Evolutionary conservation across 106 monocot species (phyloP), one percentile per base, ranked within the genome.

Genomic region (Platanthera guangdongensis): DNA sequence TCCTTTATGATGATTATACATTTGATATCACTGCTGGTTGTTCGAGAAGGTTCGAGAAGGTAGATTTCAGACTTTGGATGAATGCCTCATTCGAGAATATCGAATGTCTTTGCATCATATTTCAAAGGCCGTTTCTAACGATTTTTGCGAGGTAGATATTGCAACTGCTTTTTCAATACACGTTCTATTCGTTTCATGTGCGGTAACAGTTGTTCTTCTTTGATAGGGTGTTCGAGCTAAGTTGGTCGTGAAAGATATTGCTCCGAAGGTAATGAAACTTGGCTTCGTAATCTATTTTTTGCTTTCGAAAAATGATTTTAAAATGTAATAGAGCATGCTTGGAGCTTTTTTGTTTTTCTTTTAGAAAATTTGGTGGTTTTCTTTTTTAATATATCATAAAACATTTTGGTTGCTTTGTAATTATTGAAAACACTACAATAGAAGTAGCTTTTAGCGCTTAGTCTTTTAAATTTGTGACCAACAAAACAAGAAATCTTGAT

Each of bases 41-140:
- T 30, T 70, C 82, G 5, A 12, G 59, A 83, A 97, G 97, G 86
- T 97, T 78, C 87, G 94, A 4, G 94, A 97, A 79, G 97, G 89
- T 59, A 89, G 97, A 84, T 92, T 78, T 72, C 94, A 97, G 78
- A 94, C 97, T 39, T 79, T 97, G 49, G 97, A 97, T 74, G 86
- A 94, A 71, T 97, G 94, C 79, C 85, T 97, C 52, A 73, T 92
- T 69, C 91, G 97, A 47, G 97, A 97, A 76, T 97, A 94, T 62
- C 77, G 94, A 22, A 94, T 97, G 94, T 92, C 97, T 7, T 81
- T 97, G 1, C 85, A 94, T 82, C 89, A 87, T 45, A 86, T 94
- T 59, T 91, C 87, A n/a, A 86, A 88, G 64, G 68, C 71, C 8
- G 54, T 92, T 30, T 88, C 87, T 59, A 76, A 79, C 39, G 94